Base-by-base conservation (phyloP, 306 rosid genomes). In the Prunus kanzakura region DNA sequence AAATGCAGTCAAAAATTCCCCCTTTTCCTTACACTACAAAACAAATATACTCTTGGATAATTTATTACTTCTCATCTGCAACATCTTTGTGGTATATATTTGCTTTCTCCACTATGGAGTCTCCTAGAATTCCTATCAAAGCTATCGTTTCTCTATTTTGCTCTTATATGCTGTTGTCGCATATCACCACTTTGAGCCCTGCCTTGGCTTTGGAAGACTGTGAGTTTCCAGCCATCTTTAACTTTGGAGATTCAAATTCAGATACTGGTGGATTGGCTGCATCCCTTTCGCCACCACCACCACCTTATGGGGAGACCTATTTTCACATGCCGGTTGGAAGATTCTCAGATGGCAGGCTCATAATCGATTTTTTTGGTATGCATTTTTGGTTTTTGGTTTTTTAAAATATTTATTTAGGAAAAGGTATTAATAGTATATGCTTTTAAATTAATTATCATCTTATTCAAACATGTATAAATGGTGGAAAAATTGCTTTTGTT, bases 221-320 rank as follows among this genome's bases (percentile, higher is more conserved):
- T 30, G 20, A 27, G 19, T 86, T 86, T 78, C 87, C 89, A 1
- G 91, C 96, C 30, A 79, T 86, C 49, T 84, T 88, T 50, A 85
- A 84, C 74, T 88, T 88, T 15, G 92, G 90, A 15, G 89, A 76
- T 78, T 88, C 88, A 4, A 86, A 86, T 43, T 83, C 89, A 0
- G 95, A 90, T 8, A 86, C 90, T 0, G 92, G 91, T 38, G 89
- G 87, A 54, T 38, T 65, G 50, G 76, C 88, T 15, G 84, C 87
- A 35, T n/a, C 81, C 56, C 45, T 88, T 61, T 2, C 0, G 15
- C 11, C 54, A 20, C 14, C 8, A 3, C 1, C 79, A 19, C 63
- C 81, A 1, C 92, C 92, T 16, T 72, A 86, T 35, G 96, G 92
- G n/a, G 83, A 86, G 58, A 89, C 85, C 20, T 86, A 60, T 68